Percentiles rank a stretch among this genome's conserved stretches.
phyloP scores from a whole-genome alignment of 352 stramenopile genomes.

The Phytopythium oedochilum region DNA sequence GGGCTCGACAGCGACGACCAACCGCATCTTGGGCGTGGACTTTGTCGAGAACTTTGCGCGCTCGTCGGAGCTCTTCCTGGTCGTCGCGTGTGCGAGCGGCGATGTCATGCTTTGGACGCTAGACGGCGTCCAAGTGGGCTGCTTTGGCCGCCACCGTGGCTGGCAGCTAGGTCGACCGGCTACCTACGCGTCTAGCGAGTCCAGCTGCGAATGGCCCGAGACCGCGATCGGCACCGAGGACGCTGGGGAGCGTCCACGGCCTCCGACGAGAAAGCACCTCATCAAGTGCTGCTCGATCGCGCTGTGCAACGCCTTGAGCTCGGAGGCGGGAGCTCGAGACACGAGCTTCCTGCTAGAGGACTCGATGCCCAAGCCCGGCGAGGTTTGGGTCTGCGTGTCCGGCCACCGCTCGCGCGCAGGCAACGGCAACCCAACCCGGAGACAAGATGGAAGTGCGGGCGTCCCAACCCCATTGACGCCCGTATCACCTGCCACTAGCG shows the following conservation, averaged over 20 bases:
- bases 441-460: conserved; percentile 11
- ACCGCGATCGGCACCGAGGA: conserved; percentile 10
- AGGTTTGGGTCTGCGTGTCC: conserved; percentile 71
- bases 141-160: conserved; percentile 52
- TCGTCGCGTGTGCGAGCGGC: conserved; percentile 56
- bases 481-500: background rate
- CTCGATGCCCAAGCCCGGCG: conserved; percentile 67
- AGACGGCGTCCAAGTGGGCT: conserved; percentile 58
- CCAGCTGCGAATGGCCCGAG: conserved; percentile 38
- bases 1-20: conserved; percentile 7
- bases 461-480: background rate
- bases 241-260: conserved; percentile 7
- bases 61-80: conserved; percentile 49
- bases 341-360: conserved; percentile 70
- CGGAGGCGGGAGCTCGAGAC: conserved; percentile 16
- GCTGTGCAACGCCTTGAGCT: conserved; percentile 30
- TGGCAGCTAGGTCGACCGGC: conserved; percentile 58
- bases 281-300: conserved; percentile 56
- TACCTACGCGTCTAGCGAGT: conserved; percentile 37
- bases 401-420: conserved; percentile 38
- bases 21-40: conserved; percentile 42
- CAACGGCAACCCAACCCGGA: conserved; percentile 26
- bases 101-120: conserved; percentile 75
- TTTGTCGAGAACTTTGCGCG: conserved; percentile 61
- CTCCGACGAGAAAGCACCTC: conserved; percentile 26